Evolutionary conservation across 176 grass and related monocot genomes (phyloP), one percentile per base, ranked within the genome.

Genomic region (Zizania latifolia): DNA sequence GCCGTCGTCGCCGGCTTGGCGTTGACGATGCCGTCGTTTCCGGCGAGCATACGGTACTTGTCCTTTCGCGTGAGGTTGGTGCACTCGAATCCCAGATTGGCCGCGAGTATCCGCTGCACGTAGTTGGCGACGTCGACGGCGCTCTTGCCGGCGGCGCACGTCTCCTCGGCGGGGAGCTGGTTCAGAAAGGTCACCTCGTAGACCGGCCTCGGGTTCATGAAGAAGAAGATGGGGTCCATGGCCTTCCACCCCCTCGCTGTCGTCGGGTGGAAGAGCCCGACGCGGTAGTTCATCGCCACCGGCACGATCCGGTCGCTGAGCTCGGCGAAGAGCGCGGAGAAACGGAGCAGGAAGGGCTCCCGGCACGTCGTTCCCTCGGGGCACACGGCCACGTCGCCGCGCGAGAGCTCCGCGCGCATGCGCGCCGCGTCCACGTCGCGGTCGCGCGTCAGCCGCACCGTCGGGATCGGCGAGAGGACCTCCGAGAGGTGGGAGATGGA

Each of bases 161-260:
- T 99, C 3, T 80, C 88, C 71, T 99, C 91, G 33, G 54, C 71
- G 14, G 89, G 91, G 26, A 99, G 86, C 76, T 99, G 95, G 79
- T 86, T 88, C 4, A 99, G 82, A 62, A 99, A 99, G 7, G 86
- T 99, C 17, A 99, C 86, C 89, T 99, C 89, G 57, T 99, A 99
- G 6, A 94, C 82, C 0, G 95, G 95, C 31, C 89, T 62, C 7
- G 91, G 91, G 71, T 99, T 93, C 95, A 99, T 99, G 89, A 99
- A 99, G 91, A 99, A 94, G 86, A 94, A 99, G 65, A 99, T 92
- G 4, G 95, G 95, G 51, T 99, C 95, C 95, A 99, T 99, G 79
- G 91, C 91, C 79, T 99, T 99, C 76, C 86, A 99, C 23, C 92
- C 92, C 23, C 91, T 72, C 43, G 95, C 95, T 63, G 95, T 99